Percentiles rank a stretch among this genome's conserved stretches.
Conservation (phyloP, 2,329 filamentous ascomycete genomes). For the Cryphonectria nitschkei region DNA sequence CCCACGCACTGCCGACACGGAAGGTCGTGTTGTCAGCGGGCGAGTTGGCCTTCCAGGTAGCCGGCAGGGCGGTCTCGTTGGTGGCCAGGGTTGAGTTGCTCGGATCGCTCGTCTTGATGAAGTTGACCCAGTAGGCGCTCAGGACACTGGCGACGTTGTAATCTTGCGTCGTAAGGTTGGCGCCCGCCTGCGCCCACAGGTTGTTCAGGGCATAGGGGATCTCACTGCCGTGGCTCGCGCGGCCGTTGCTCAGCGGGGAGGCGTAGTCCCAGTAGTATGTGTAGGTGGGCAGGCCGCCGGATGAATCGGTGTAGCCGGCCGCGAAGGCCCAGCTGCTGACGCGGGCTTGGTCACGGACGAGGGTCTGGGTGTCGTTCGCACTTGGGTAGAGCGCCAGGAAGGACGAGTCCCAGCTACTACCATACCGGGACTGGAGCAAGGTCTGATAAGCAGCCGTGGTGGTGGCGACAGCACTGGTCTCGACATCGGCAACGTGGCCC, state of each 20-base stretch:
- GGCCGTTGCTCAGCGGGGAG: slow-evolving; percentile 34
- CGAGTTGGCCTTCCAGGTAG: slow-evolving; percentile 5
- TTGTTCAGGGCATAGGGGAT: slow-evolving; percentile 40
- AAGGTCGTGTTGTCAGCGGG: background rate
- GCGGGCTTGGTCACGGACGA: slow-evolving; percentile 4
- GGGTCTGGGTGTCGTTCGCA: background rate
- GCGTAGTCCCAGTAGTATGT: slow-evolving; percentile 36
- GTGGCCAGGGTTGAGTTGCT: slow-evolving; percentile 14
- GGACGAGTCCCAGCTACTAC: background rate
- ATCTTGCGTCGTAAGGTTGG: slow-evolving; percentile 35
- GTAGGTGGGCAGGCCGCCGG: slow-evolving; percentile 29
- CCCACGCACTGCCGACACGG: slow-evolving; percentile 1
- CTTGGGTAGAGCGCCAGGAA: slow-evolving; percentile 4
- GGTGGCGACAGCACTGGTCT: background rate
- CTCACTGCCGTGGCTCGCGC: slow-evolving; percentile 31
- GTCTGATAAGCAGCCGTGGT: background rate
- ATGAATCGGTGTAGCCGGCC: slow-evolving; percentile 4
- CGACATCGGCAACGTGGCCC: slow-evolving; percentile 1
- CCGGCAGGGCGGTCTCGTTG: slow-evolving; percentile 8
- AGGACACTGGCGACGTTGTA: slow-evolving; percentile 35
- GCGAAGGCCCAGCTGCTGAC: slow-evolving; percentile 9
- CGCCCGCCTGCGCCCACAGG: slow-evolving; percentile 27
- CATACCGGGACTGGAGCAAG: background rate
- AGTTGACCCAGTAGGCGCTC: slow-evolving; percentile 29
- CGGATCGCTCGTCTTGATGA: slow-evolving; percentile 22